These are phyloP conservation scores for Mycosphaerella arachidis DNA, from an alignment of 2,329 filamentous ascomycete genomes.

Conservation along the genomic window DNA sequence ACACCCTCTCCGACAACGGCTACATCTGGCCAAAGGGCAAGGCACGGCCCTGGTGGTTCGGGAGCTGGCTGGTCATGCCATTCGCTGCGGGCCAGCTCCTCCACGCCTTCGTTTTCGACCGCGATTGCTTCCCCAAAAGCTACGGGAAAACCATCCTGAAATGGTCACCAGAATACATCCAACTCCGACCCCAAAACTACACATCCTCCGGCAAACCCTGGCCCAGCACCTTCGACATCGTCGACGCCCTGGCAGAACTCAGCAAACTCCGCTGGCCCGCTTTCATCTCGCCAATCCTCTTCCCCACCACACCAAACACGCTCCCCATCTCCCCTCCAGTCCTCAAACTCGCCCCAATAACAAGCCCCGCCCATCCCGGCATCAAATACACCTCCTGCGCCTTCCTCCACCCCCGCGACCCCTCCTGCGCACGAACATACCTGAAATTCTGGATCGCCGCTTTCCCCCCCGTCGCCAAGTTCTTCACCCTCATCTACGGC, in stretches of 20 bases:
- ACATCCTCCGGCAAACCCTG: constrained; percentile 68
- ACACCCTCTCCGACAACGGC: constrained; percentile 68
- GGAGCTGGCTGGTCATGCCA: constrained; percentile 50
- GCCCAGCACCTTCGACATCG: constrained; percentile 70
- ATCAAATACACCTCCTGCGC: constrained; percentile 85
- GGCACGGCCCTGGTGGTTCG: constrained; percentile 63
- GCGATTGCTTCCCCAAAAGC: constrained; percentile 50
- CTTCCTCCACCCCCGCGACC: constrained; percentile 78
- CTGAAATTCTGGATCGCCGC: constrained; percentile 80
- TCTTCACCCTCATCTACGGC: constrained; percentile 71
- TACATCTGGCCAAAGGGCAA: constrained; percentile 43
- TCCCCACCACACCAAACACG: constrained; percentile 56
- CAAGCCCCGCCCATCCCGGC: constrained; percentile 78
- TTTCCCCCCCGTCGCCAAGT: constrained; percentile 71
- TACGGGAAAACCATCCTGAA: constrained; percentile 63
- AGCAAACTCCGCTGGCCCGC: constrained; percentile 80
- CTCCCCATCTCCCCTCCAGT: constrained; percentile 58
- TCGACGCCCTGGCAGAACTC: constrained; percentile 77
- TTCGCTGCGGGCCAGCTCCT: constrained; percentile 47
- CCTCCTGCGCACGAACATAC: constrained; percentile 82
- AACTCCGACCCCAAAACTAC: constrained; percentile 64
- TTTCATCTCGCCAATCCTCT: constrained; percentile 81
- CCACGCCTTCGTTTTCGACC: constrained; percentile 49
- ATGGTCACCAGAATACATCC: constrained; percentile 74
- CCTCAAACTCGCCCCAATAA: constrained; percentile 68